Conservation (phyloP, 2,329 filamentous ascomycete genomes). For the Periconia sp. region DNA sequence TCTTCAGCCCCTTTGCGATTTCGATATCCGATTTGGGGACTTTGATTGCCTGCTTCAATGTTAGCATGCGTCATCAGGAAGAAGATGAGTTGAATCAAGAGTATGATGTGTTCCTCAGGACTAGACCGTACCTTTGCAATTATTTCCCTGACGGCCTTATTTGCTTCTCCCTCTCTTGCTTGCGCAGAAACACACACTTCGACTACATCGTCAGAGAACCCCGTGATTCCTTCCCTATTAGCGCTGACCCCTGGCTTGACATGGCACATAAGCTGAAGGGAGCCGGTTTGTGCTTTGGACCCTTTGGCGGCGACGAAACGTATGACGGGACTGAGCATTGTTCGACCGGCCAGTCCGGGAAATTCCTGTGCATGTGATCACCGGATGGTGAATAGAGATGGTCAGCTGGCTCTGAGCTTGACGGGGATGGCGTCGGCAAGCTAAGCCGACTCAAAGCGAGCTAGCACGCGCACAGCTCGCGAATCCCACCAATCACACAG, state of each 20-base stretch:
- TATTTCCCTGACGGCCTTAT: conserved; percentile 68
- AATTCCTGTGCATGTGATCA: background rate
- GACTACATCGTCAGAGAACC: conserved; percentile 63
- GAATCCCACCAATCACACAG: conserved; percentile 8
- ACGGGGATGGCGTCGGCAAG: background rate
- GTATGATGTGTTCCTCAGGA: no score
- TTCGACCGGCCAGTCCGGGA: background rate
- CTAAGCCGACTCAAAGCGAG: conserved; percentile 14
- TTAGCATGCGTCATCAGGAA: background rate
- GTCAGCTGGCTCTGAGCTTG: conserved; percentile 18
- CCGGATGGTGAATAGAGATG: conserved; percentile 5
- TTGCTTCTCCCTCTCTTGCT: conserved; percentile 71
- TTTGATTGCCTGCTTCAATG: conserved; percentile 56
- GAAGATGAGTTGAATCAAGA: background rate
- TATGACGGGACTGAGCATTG: conserved; percentile 30
- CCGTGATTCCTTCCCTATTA: conserved; percentile 65
- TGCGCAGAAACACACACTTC: conserved; percentile 71
- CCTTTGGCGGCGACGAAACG: conserved; percentile 35
- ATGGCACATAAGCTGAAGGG: conserved; percentile 67
- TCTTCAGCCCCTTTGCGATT: conserved; percentile 68
- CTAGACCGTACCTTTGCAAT: conserved; percentile 63
- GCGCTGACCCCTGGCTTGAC: conserved; percentile 71
- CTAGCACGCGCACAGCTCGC: background rate
- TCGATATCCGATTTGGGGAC: conserved; percentile 69
- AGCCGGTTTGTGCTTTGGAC: conserved; percentile 16